Percentiles rank a stretch among this genome's conserved stretches.
phyloP scores from a whole-genome alignment of 257 asterid species.

The Nicotiana obtusifolia region DNA sequence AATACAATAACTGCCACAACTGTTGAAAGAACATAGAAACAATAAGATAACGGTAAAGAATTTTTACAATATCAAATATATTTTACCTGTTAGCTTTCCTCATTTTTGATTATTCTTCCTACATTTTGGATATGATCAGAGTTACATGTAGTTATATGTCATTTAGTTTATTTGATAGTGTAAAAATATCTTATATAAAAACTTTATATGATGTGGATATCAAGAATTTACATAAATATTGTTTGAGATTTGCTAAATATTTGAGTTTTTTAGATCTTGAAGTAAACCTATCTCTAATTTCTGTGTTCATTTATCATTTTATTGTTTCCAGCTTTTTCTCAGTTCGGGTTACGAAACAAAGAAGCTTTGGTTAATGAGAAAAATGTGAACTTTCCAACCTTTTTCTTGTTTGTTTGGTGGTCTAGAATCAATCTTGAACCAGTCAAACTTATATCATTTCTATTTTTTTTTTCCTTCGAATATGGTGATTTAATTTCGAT shows the following conservation, averaged over 20 bases:
- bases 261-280: not conserved
- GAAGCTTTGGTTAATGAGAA: not conserved
- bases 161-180: too few relatives aligned
- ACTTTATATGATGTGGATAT: not conserved
- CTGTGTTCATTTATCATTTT: not conserved
- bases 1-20: too few relatives aligned
- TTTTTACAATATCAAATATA: too few relatives aligned
- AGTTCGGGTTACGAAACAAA: not conserved
- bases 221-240: not conserved
- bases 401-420: slow-evolving; percentile 3
- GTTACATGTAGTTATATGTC: too few relatives aligned
- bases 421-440: slow-evolving; percentile 3
- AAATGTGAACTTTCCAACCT: not conserved
- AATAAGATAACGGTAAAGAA: too few relatives aligned
- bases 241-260: not conserved
- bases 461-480: not conserved
- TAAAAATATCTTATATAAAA: too few relatives aligned
- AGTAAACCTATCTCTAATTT: not conserved
- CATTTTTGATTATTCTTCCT: too few relatives aligned
- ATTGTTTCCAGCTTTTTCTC: not conserved
- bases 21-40: too few relatives aligned
- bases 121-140: too few relatives aligned
- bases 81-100: too few relatives aligned
- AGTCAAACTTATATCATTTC: not conserved
- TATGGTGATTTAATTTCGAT: not conserved